Evolutionary conservation across 805 yeast genomes (phyloP).

Genomic region (Candida bentonensis): DNA sequence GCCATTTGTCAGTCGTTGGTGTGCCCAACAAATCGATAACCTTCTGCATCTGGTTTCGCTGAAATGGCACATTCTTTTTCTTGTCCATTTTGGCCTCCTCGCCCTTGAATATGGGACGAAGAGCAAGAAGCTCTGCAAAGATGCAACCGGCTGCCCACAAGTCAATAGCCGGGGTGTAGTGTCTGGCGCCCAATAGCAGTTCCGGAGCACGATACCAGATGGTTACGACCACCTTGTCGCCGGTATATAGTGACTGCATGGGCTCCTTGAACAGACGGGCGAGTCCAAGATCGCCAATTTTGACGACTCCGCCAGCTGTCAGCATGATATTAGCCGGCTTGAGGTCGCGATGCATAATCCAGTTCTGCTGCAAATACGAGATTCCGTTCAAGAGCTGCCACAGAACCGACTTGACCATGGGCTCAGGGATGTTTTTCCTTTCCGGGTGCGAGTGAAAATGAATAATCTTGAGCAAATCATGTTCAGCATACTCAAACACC

Average conservation of each 20-base stretch:
- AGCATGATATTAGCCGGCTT: conserved; percentile 99
- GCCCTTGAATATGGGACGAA: conserved; percentile 91
- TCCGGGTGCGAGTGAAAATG: conserved; percentile 92
- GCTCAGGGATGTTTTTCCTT: conserved; percentile 59
- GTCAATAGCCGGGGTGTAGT: conserved; percentile 86
- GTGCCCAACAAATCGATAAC: conserved; percentile 89
- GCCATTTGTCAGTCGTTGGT: conserved; percentile 70
- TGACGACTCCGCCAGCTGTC: conserved; percentile 74
- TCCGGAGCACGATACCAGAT: conserved; percentile 97
- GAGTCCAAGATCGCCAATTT: conserved; percentile 88
- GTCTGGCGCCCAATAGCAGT: conserved; percentile 75
- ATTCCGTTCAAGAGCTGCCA: conserved; percentile 93
- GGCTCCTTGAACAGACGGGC: conserved; percentile 83
- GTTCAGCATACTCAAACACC: conserved; percentile 94
- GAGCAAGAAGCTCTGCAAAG: conserved; percentile 74
- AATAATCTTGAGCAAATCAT: conserved; percentile 84
- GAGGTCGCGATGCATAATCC: conserved; percentile 91
- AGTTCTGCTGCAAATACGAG: conserved; percentile 81
- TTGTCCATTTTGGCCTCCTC: conserved; percentile 95
- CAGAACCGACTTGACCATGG: conserved; percentile 57
- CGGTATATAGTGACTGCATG: conserved; percentile 71
- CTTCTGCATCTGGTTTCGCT: conserved; percentile 79
- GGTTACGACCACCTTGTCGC: conserved; percentile 93
- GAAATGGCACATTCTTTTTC: conserved; percentile 87
- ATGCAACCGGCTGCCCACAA: conserved; percentile 95